Percentiles rank a stretch among this genome's conserved stretches.
Conservation (phyloP, 2,329 filamentous ascomycete genomes). For the Aspergillus ustus region DNA sequence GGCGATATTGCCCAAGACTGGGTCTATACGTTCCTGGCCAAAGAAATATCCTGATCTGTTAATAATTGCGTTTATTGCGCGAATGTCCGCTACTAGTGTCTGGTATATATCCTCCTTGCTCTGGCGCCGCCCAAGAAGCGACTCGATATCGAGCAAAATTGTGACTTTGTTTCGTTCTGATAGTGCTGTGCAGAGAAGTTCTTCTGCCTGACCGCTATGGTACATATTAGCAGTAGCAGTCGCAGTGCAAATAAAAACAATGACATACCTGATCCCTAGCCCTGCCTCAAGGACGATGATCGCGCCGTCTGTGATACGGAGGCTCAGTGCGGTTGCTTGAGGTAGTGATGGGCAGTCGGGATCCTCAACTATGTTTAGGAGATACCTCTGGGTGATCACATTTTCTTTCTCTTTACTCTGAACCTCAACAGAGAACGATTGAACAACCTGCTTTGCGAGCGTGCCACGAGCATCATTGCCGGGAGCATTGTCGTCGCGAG, state of each 20-base stretch:
- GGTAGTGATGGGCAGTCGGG: background rate
- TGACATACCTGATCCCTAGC: background rate
- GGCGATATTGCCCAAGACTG: background rate
- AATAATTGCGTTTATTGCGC: background rate
- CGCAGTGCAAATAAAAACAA: background rate
- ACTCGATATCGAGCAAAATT: background rate
- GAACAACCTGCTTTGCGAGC: background rate
- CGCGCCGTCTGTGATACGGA: background rate
- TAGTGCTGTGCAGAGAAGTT: background rate
- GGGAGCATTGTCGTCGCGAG: background rate
- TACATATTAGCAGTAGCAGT: too few species aligned
- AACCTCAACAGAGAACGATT: background rate
- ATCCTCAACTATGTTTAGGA: background rate
- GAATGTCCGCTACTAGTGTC: background rate
- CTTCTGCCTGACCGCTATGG: background rate
- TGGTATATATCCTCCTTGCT: background rate
- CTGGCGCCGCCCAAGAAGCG: background rate
- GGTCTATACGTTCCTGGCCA: background rate
- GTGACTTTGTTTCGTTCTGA: background rate
- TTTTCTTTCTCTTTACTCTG: background rate
- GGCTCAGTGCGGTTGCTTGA: background rate
- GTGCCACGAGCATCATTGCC: background rate
- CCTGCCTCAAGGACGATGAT: background rate
- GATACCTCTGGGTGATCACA: background rate
- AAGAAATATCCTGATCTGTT: background rate